Evolutionary conservation across 805 yeast genomes (phyloP).

Genomic region (Candida jianshihensis): DNA sequence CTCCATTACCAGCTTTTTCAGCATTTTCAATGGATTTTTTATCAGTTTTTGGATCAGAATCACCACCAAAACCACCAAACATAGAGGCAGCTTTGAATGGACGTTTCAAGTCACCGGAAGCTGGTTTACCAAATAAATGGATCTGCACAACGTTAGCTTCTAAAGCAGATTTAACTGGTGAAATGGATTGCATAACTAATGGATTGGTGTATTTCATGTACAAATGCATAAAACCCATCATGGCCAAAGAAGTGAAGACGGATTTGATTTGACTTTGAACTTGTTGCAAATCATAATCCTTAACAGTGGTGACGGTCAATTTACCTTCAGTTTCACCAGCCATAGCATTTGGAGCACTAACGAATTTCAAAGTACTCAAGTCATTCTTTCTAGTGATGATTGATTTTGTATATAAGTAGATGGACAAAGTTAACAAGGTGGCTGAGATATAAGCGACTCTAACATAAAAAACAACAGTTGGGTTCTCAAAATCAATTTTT

Average conservation of each 20-base stretch:
- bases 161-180: conserved; percentile 83
- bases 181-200: conserved; percentile 85
- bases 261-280: conserved; percentile 74
- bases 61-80: conserved; percentile 49
- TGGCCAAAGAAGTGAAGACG: conserved; percentile 81
- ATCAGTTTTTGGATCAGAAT: conserved; percentile 63
- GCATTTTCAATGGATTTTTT: conserved; percentile 81
- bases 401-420: conserved; percentile 59
- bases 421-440: conserved; percentile 53
- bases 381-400: conserved; percentile 73
- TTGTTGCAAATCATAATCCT: conserved; percentile 90
- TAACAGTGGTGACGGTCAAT: conserved; percentile 84
- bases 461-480: conserved; percentile 62
- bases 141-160: conserved; percentile 89
- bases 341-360: conserved; percentile 77
- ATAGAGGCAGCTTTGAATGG: conserved; percentile 89
- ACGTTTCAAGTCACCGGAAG: conserved; percentile 88
- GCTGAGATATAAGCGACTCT: conserved; percentile 66
- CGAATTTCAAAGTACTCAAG: conserved; percentile 85
- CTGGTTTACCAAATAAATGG: conserved; percentile 77
- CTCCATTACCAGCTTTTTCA: conserved; percentile 81
- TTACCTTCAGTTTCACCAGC: conserved; percentile 65
- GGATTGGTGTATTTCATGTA: conserved; percentile 98
- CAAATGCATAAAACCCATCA: conserved; percentile 98
- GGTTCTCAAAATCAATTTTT: conserved; percentile 83